Base-by-base conservation (phyloP, 2,329 filamentous ascomycete genomes). In the Botrytis fabae region DNA sequence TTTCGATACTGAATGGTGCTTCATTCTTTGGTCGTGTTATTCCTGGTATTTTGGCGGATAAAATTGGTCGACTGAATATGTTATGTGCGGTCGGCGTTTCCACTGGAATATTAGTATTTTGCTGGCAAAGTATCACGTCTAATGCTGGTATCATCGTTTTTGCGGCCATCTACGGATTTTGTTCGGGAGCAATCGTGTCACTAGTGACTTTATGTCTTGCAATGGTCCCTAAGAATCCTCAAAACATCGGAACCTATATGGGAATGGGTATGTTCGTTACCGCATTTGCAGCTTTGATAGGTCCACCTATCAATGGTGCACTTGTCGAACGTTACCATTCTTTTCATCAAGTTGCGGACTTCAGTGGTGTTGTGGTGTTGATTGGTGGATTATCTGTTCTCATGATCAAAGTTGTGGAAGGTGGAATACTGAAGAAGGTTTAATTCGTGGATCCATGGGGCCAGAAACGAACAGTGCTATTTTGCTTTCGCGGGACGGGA, bases 211-310 rank as follows among this genome's bases (percentile, higher is more conserved):
- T 76, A 7, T 74, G 73, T 42, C 54, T 78, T 1, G 64, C 76
- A 8, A 71, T 73, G 18, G 81, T 90, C 2, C 84, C 86, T 0
- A 89, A 87, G 2, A 89, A 92, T 73, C 86, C 93, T 38, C 84
- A 87, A 42, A 85, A 92, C 79, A 90, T 94, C 59, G 92, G 92
- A 20, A 87, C 90, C 2, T 86, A 92, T n/a, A 89, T 88, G 10
- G 92, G 92, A 0, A 86, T 87, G 1, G 85, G 88, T 22, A 92
- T 92, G 80, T 86, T 87, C n/a, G 78, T 91, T 48, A 83, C 89
- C 72, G 86, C 88, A 1, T 83, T 94, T 48, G 91, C 89, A 5
- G 90, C 88, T 2, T 82, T 95, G 63, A 89, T 89, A 0, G 90
- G 91, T 0, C 88, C 86, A 38, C 92, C 92, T 0, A 91, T 93